Conservation (phyloP, 2,329 filamentous ascomycete species). For the Microdochium bolleyi region DNA sequence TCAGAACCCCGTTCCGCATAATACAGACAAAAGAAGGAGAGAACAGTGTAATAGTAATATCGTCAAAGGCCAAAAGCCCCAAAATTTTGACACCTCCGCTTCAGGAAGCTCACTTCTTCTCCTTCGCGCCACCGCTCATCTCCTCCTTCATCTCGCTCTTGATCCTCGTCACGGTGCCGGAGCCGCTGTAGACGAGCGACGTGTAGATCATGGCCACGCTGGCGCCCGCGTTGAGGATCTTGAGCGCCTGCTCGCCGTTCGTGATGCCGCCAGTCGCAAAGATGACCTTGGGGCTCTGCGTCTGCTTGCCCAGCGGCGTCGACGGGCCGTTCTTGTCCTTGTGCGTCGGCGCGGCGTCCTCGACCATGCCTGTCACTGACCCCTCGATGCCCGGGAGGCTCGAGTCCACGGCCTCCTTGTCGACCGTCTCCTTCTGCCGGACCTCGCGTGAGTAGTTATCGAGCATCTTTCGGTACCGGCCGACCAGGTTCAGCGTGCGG, state of each 20-base stretch:
- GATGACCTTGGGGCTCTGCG: constrained; percentile 60
- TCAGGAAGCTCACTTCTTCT: no score
- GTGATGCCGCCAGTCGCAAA: constrained; percentile 94
- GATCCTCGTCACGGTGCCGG: constrained; percentile 56
- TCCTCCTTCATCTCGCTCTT: constrained; percentile 52
- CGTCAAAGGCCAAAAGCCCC: no score
- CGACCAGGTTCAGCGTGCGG: constrained; percentile 70
- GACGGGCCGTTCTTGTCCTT: constrained; percentile 15
- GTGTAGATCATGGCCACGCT: constrained; percentile 92
- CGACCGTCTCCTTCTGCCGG: constrained; percentile 4
- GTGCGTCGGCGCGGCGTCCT: constrained; percentile 13
- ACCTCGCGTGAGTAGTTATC: constrained; percentile 7
- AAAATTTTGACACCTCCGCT: no score
- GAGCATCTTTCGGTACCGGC: constrained; percentile 65
- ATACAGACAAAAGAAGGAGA: no score
- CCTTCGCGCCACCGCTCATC: constrained; percentile 10
- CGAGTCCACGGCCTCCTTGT: constrained; percentile 21
- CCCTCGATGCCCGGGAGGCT: constrained; percentile 25
- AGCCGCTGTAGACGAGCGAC: constrained; percentile 55
- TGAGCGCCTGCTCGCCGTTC: constrained; percentile 73
- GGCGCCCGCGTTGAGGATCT: constrained; percentile 80
- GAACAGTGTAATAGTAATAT: no score
- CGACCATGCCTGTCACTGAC: constrained; percentile 18
- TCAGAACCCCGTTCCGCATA: no score
- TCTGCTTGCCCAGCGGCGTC: constrained; percentile 2